These are phyloP conservation scores for Puya raimondii DNA, from an alignment of 176 grass and related monocot genomes.

Conservation along the genomic window DNA sequence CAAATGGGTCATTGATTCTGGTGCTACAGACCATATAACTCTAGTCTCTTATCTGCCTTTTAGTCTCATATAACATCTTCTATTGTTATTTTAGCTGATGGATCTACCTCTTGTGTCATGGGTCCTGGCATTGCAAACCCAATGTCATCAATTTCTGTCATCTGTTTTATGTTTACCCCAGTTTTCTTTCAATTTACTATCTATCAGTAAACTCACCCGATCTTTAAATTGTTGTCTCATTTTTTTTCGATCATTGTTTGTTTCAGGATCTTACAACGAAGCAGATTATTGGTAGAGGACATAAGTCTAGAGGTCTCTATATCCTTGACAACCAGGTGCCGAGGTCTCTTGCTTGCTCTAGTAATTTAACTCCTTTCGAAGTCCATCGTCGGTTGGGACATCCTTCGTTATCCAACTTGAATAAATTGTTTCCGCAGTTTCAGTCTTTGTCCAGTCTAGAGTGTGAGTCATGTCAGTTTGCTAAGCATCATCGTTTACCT, in stretches of 20 bases:
- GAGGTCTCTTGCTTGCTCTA: background rate
- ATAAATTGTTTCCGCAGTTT: background rate
- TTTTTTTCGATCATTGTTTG: background rate
- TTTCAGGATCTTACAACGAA: constrained; percentile 4
- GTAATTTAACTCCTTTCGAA: background rate
- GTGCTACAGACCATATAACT: no score
- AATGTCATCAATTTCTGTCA: background rate
- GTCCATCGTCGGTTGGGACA: background rate
- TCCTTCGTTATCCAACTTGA: background rate
- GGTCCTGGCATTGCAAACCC: no score
- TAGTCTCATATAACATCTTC: no score
- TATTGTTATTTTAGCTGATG: no score
- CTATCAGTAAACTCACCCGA: background rate
- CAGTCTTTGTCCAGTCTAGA: background rate
- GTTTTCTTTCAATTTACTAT: constrained; percentile 6
- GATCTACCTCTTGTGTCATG: no score
- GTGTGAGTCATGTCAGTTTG: constrained; percentile 7
- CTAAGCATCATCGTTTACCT: background rate
- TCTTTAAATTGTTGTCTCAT: background rate
- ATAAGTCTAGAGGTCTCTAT: background rate
- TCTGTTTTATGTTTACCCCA: background rate
- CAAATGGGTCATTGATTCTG: background rate
- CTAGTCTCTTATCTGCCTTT: no score
- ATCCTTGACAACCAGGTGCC: background rate
- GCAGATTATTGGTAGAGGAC: background rate